Evolutionary conservation across 2,329 filamentous ascomycete species (phyloP).

Genomic region (Pseudocercospora vitis): DNA sequence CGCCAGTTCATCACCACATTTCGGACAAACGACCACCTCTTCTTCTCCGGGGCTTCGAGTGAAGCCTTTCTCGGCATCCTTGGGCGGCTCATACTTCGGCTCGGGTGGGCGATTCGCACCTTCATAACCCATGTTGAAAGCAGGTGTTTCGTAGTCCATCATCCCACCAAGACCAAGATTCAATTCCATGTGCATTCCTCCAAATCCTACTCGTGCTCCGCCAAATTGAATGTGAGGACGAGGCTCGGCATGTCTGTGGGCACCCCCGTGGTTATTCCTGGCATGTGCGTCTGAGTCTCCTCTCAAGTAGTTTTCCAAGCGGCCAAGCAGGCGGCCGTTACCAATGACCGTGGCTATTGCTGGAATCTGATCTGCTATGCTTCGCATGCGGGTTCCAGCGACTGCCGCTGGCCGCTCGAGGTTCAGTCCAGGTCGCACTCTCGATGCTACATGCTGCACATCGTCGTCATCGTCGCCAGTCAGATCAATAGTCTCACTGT

Average conservation of each 20-base stretch:
- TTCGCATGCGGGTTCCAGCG: conserved; percentile 28
- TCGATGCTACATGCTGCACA: conserved; percentile 31
- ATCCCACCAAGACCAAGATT: conserved; percentile 22
- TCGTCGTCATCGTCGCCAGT: conserved; percentile 38
- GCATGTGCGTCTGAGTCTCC: not conserved
- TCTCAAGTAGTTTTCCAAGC: not conserved
- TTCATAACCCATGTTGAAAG: conserved; percentile 45
- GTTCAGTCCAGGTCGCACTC: conserved; percentile 28
- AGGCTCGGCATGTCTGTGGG: not conserved
- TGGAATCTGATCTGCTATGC: conserved; percentile 10
- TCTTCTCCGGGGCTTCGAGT: conserved; percentile 73
- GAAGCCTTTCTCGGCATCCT: conserved; percentile 71
- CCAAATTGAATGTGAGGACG: conserved; percentile 9
- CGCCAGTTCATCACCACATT: conserved; percentile 81
- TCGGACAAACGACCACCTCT: conserved; percentile 76
- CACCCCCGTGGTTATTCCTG: not conserved
- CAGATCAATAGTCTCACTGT: conserved; percentile 36
- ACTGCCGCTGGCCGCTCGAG: conserved; percentile 26
- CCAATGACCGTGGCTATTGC: too few species aligned
- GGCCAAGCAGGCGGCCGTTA: too few species aligned
- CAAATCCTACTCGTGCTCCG: not conserved
- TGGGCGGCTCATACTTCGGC: conserved; percentile 62
- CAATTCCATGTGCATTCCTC: not conserved
- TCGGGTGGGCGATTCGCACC: conserved; percentile 35
- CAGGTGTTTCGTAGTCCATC: conserved; percentile 45